Percentiles rank a stretch among this genome's conserved stretches.
These are phyloP conservation scores for Candida glucosophila DNA, from an alignment of 1,139 yeast species.

Conservation along the genomic window DNA sequence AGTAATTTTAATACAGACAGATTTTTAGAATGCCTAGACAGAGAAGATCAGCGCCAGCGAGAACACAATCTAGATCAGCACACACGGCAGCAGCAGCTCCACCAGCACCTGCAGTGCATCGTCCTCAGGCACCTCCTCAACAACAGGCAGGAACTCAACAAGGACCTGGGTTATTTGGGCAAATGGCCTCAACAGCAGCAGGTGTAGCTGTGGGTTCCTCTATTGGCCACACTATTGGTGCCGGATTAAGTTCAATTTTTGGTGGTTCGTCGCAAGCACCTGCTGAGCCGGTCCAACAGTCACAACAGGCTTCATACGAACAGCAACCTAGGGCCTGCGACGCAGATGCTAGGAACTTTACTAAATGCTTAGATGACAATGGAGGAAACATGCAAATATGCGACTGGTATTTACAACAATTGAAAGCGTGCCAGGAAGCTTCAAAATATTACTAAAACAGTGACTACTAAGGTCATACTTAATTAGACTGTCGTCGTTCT, in stretches of 20 bases:
- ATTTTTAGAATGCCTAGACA: conserved; percentile 46
- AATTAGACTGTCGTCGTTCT: too few species aligned
- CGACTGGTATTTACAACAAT: conserved; percentile 92
- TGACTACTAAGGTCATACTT: too few species aligned
- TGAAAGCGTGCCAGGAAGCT: conserved; percentile 96
- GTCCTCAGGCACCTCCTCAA: conserved; percentile 28
- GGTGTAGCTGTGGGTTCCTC: conserved; percentile 99
- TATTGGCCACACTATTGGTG: conserved; percentile 93
- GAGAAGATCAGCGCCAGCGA: conserved; percentile 58
- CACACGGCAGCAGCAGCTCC: conserved; percentile 65
- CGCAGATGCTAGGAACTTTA: conserved; percentile 86
- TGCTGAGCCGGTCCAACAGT: conserved; percentile 39
- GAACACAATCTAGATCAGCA: conserved; percentile 62
- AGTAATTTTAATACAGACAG: conserved; percentile 1
- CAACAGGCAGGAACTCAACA: conserved; percentile 31
- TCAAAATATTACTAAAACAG: conserved; percentile 71
- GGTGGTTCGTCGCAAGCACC: conserved; percentile 68
- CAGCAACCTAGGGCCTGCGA: conserved; percentile 65
- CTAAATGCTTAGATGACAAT: conserved; percentile 90
- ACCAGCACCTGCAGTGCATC: conserved; percentile 22
- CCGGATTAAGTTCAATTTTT: conserved; percentile 82
- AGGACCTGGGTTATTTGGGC: conserved; percentile 84
- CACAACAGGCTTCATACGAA: conserved; percentile 28
- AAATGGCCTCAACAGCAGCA: conserved; percentile 98
- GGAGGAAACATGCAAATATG: conserved; percentile 94